Percentiles rank a stretch among this genome's conserved stretches.
Conservation (phyloP, 2,329 filamentous ascomycete genomes). For the Ceratocystis variospora region DNA sequence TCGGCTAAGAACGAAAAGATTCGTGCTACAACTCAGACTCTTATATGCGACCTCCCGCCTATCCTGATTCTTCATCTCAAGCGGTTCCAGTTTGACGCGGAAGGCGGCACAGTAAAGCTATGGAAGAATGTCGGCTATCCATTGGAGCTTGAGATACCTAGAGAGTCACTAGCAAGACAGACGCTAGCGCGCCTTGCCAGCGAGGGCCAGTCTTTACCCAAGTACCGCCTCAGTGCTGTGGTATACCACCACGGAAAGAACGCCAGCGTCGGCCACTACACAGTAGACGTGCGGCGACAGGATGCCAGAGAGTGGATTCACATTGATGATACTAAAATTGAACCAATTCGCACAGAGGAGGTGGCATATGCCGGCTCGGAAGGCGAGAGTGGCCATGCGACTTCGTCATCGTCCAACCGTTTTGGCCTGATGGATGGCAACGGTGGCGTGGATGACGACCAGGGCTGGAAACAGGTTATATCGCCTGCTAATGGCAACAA, state of each 20-base stretch:
- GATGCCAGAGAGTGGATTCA: constrained; percentile 94
- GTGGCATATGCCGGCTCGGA: constrained; percentile 76
- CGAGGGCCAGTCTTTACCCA: constrained; percentile 56
- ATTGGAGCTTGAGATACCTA: constrained; percentile 82
- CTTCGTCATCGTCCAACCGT: constrained; percentile 43
- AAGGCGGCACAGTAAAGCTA: constrained; percentile 84
- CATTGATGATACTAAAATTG: constrained; percentile 83
- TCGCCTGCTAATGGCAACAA: constrained; percentile 51
- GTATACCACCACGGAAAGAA: constrained; percentile 98
- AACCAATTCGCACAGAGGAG: constrained; percentile 72
- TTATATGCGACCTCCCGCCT: constrained; percentile 81
- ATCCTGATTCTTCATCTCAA: constrained; percentile 92
- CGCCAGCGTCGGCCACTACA: constrained; percentile 91
- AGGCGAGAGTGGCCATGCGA: constrained; percentile 25
- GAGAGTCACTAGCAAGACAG: constrained; percentile 69
- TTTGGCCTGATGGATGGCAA: constrained; percentile 54
- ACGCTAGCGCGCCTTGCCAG: constrained; percentile 52
- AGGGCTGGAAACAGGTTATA: constrained; percentile 72
- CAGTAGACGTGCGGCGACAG: constrained; percentile 87
- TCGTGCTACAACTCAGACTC: constrained; percentile 80
- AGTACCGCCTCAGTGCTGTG: constrained; percentile 75
- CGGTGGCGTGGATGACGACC: constrained; percentile 51
- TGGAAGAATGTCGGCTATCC: constrained; percentile 98
- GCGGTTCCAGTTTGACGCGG: constrained; percentile 88
- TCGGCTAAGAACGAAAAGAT: constrained; percentile 45